These are phyloP conservation scores for Yamadazyma jaroonii DNA, from an alignment of 1,139 yeast species.

Conservation along the genomic window DNA sequence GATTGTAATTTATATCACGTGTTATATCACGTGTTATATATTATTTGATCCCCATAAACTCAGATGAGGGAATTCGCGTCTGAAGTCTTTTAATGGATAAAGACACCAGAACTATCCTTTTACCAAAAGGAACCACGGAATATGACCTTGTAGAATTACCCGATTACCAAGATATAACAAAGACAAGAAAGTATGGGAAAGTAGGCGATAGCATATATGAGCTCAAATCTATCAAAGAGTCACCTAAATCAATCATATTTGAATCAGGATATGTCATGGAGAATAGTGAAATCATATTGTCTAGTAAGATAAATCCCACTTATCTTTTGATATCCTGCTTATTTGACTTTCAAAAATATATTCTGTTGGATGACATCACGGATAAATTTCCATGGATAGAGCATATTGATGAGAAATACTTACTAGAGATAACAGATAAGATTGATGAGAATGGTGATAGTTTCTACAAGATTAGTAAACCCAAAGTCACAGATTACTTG, in stretches of 20 bases:
- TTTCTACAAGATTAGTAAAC: constrained; percentile 43
- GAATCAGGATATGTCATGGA: constrained; percentile 25
- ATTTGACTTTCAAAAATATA: constrained; percentile 21
- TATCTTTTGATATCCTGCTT: constrained; percentile 43
- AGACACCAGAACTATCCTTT: constrained; percentile 16
- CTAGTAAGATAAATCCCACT: constrained; percentile 40
- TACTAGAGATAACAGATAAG: constrained; percentile 36
- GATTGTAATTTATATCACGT: constrained; percentile 14
- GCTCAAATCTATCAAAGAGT: constrained; percentile 31
- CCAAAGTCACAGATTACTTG: constrained; percentile 31
- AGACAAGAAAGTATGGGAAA: constrained; percentile 20
- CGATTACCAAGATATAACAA: constrained; percentile 14
- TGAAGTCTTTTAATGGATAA: constrained; percentile 3
- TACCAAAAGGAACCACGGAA: constrained; percentile 16
- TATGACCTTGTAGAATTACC: constrained; percentile 26
- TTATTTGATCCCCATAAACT: too few relatives aligned
- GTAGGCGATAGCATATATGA: constrained; percentile 24
- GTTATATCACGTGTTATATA: too few relatives aligned
- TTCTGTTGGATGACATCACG: constrained; percentile 46
- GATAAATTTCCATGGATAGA: constrained; percentile 35
- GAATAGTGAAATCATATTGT: constrained; percentile 37
- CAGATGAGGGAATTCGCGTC: background rate
- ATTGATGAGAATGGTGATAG: constrained; percentile 46
- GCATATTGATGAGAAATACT: constrained; percentile 18
- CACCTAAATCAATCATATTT: constrained; percentile 34